Evolutionary conservation across 78 protist genomes (phyloP), one percentile per base, ranked within the genome.

Genomic region (Guillardia theta): DNA sequence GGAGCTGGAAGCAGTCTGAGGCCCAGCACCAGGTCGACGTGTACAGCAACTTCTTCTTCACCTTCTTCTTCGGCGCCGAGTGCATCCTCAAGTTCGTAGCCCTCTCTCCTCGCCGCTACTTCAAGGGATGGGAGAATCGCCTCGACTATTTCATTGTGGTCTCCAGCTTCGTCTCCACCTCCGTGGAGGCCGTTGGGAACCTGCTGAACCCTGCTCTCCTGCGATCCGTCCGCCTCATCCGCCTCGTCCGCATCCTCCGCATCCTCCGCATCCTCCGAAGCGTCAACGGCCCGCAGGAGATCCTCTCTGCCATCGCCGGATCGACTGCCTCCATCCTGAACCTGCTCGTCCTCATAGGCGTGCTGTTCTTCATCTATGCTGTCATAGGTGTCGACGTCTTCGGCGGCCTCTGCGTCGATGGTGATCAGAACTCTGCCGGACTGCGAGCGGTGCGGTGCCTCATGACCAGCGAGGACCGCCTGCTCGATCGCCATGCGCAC

Each of bases 111-210:
- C 21, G 24, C 10, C 70, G 54, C 21, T 88, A 88, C 93, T 88
- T 22, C 64, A 5, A 8, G 30, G 22, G 27, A 41, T 54, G 93
- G 2, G 46, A 64, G 93, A 78, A 78, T 41, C 21, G 33, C 33
- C 48, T 88, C 93, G 93, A 88, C 22, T 88, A 48, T 64, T 48
- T 48, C 93, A 88, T 88, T 41, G 93, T 88, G 48, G 48, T 88
- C 45, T 48, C 48, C 41, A 33, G 47, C 76, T 88, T 22, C 64
- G 4, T 18, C 43, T 54, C 76, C 1, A 48, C 48, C 43, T n/a
- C n/a, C n/a, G n/a, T n/a, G n/a, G n/a, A n/a, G n/a, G 44, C 39
- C 0, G 33, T 88, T 19, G 93, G 48, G 33, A 33, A 48, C 45
- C 15, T 45, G 54, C 33, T 88, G 41, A 48, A 88, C 22, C 93